These are phyloP conservation scores for Trametopsis cervina DNA, from an alignment of 768 basidiomycete species.

Conservation along the genomic window DNA sequence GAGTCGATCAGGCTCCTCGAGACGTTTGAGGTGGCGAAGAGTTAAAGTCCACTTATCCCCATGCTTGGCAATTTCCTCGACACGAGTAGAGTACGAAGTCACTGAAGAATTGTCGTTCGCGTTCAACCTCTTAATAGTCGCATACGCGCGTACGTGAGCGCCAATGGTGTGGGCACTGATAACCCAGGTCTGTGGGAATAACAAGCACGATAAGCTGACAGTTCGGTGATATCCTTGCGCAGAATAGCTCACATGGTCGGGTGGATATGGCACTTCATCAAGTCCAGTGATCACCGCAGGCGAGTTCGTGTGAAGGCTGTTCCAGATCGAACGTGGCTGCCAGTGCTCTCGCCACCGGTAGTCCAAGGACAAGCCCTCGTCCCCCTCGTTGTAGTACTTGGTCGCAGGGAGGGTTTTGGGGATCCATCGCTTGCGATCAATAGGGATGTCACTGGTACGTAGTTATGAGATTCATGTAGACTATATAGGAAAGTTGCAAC, in stretches of 20 bases:
- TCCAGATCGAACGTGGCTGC: not conserved
- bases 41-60: not conserved
- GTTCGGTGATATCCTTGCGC: not conserved
- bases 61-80: not conserved
- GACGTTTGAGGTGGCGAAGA: not conserved
- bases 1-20: slow-evolving; percentile 2
- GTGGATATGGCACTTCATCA: not conserved
- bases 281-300: slow-evolving; percentile 1
- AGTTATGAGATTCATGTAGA: not conserved
- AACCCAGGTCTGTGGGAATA: not conserved
- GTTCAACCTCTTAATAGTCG: not conserved
- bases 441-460: not conserved
- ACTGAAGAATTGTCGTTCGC: slow-evolving; percentile 1
- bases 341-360: slow-evolving; percentile 4
- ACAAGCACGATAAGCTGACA: not conserved
- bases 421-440: not conserved
- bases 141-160: slow-evolving; percentile 1
- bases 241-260: not conserved
- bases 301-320: slow-evolving; percentile 1
- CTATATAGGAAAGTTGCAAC: not conserved
- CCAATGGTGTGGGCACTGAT: not conserved
- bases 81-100: slow-evolving; percentile 1
- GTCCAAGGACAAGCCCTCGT: not conserved
- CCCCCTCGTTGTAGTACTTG: not conserved
- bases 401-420: not conserved